These are phyloP conservation scores for Sisymbrium irio DNA, from an alignment of 345 rosid species.

Conservation along the genomic window DNA sequence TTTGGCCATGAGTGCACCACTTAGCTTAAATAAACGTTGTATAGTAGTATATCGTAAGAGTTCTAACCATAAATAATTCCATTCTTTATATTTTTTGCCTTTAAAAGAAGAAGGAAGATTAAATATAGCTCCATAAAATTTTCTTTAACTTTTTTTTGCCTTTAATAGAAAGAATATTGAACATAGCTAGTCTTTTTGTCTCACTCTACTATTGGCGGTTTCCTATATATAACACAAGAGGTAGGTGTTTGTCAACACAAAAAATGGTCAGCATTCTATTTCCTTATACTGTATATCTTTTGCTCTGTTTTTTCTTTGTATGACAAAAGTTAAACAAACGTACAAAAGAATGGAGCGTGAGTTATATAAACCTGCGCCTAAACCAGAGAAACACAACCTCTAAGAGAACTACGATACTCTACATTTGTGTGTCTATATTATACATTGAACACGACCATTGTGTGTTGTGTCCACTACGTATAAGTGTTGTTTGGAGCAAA, in stretches of 20 bases:
- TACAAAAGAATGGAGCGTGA: slow-evolving; percentile 16
- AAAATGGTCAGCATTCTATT: neutral
- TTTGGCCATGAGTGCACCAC: too few species aligned
- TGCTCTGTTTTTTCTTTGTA: neutral
- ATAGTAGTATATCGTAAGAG: too few species aligned
- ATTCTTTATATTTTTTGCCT: too few species aligned
- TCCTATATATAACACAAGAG: neutral
- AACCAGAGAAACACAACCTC: slow-evolving; percentile 2
- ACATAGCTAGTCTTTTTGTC: neutral
- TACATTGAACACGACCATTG: neutral
- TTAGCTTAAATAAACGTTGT: too few species aligned
- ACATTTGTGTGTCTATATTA: neutral
- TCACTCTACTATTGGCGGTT: neutral
- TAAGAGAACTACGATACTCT: neutral
- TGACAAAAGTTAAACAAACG: neutral
- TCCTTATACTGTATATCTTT: neutral
- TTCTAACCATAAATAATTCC: too few species aligned
- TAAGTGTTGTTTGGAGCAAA: neutral
- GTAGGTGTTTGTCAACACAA: neutral
- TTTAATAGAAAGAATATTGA: neutral
- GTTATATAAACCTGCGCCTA: neutral
- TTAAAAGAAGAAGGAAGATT: too few species aligned
- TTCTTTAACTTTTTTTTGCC: too few species aligned
- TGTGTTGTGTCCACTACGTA: slow-evolving; percentile 4
- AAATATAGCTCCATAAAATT: too few species aligned